Evolutionary conservation across 805 yeast species (phyloP), one percentile per base, ranked within the genome.

Genomic region (Jamesozyma gamospora): DNA sequence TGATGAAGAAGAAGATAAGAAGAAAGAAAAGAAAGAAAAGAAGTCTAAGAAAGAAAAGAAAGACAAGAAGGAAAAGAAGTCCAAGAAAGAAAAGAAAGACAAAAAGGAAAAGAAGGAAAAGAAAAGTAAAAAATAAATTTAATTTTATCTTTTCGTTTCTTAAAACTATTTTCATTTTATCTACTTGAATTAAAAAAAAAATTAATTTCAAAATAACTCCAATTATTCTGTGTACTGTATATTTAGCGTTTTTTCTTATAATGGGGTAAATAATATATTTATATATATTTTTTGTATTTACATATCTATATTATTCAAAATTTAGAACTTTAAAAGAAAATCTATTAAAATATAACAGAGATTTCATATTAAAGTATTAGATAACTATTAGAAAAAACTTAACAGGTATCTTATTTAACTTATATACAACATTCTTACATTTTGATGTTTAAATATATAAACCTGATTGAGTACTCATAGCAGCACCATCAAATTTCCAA

Each of bases 61-160:
- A 61, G 69, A 74, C 32, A 69, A 74, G 64, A 67, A 73, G 56
- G 67, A 72, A 31, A 65, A 70, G 57, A 70, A 74, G 63, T 64
- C 67, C 39, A 65, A 70, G 58, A 58, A 72, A 60, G 70, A 61
- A 50, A 63, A 67, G 43, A 69, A 74, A 62, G 67, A 70, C 51
- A 67, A 71, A 44, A 70, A 73, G 64, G 65, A 73, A 50, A 71
- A 75, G 43, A 72, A 75, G 66, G 49, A 51, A 40, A 48, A 56
- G 42, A 66, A 69, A 52, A 59, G 64, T 30, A 63, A 69, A 62
- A 65, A 71, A 61, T 31, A 33, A 34, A 8, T 32, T 21, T 35
- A 18, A 21, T 35, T 33, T 16, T 18, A 25, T 8, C 7, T 29
- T 14, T 29, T 26, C 34, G n/a, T n/a, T n/a, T n/a, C n/a, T n/a